Base-by-base conservation (phyloP, 495 filamentous ascomycete species). In the Cryomyces minteri region DNA sequence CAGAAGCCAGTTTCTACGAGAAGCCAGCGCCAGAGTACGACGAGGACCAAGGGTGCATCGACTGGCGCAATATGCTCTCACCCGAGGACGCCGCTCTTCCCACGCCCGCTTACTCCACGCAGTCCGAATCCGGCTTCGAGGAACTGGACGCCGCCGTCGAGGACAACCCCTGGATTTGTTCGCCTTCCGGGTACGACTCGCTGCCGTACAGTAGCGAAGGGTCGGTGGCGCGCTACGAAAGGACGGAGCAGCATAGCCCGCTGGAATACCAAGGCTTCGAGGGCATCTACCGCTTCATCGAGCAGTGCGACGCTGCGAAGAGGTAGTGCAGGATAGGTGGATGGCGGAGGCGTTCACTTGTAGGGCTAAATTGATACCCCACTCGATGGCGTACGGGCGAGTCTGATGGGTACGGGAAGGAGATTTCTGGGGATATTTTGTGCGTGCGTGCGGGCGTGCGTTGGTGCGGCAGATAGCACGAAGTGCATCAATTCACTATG, bases 251-350 rank as follows among this genome's bases (percentile, higher is more conserved):
- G 5, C 64, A 72, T 44, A 67, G 44, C 32, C 62, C 56, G 5
- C 62, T 68, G 50, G 76, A 79, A 33, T 88, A 82, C 54, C 83
- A 88, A 50, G 84, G 84, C 6, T 60, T 84, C 11, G 80, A 92
- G 52, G 88, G 88, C 0, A 85, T 96, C 14, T 84, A 88, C 59
- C 72, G 72, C 37, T 95, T 94, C 59, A 54, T 96, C 41, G 83
- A 83, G 57, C 82, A 92, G 51, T 90, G 87, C 56, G 84, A 94
- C 58, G 65, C 67, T 12, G 72, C 76, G 38, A 62, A 59, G 43
- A 67, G 63, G 42, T 38, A 11, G n/a, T 25, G 2, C 18, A 25
- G 18, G 18, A 2, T 25, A 25, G 18, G 18, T 2, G 18, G 18
- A 25, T 25, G 18, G 18, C 18, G 18, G 18, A 25, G 18, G 18